Base-by-base conservation (phyloP, 768 basidiomycete genomes). In the Mycena rosella region DNA sequence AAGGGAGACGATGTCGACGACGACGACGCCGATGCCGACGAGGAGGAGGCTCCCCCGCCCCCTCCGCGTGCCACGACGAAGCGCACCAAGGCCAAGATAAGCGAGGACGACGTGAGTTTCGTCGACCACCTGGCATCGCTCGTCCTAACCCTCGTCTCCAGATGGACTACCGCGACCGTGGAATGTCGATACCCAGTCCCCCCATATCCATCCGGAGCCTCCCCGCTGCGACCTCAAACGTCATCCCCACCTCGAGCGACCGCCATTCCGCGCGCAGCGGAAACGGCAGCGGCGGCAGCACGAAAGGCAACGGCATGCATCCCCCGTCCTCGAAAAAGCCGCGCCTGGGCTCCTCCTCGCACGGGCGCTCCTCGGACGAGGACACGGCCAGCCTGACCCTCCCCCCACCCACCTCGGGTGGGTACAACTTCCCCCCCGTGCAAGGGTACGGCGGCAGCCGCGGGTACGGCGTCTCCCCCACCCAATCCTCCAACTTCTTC, bases 21-120 rank as follows among this genome's bases (percentile, higher is more conserved):
- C 20, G 84, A 77, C 9, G 83, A 82, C 27, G 85, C 82, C 24
- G 79, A 78, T 14, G 80, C 75, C 2, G 82, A 83, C 22, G 84
- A 84, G 44, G 84, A 83, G 38, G 82, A 80, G 44, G 78, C 74
- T 26, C 75, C 72, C 24, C 64, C 75, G 13, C 58, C 63, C 22
- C 67, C 67, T 20, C 17, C 30, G 34, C 22, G 44, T n/a, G 13
- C 64, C 5, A 15, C 52, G 32, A 48, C 44, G 1, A 70, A 70
- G 65, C 67, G 67, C 30, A 53, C 56, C 14, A 67, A 67, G 62
- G 2, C 68, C 15, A 71, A 67, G 26, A 17, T 32, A 5, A 56
- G 22, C 52, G 47, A 71, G n/a, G 65, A 67, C 34, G 73, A 71
- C 52, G 68, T 69, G 48, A 45, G 68, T 63, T 40, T 8, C 36